Conservation (phyloP, 2,329 filamentous ascomycete species). For the Xylaria sp. region DNA sequence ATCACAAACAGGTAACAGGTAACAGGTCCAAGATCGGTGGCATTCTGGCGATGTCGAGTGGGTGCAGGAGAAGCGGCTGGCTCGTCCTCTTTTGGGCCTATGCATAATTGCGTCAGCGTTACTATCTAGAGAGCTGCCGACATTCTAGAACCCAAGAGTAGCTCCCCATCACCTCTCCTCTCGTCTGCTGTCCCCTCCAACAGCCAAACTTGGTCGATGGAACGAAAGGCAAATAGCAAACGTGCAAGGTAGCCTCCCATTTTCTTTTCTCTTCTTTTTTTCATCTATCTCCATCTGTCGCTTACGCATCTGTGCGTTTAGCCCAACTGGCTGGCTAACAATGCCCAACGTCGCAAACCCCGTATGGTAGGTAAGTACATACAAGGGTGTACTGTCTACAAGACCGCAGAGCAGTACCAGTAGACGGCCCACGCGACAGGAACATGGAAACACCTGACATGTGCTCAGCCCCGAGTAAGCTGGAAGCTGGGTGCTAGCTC, state of each 20-base stretch:
- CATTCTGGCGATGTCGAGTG: not conserved
- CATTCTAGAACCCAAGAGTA: slow-evolving; percentile 10
- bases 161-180: no score
- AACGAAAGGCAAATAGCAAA: not conserved
- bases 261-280: not conserved
- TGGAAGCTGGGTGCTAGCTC: slow-evolving; percentile 10
- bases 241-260: not conserved
- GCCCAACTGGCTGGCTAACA: slow-evolving; percentile 16
- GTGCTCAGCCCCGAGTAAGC: slow-evolving; percentile 31
- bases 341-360: slow-evolving; percentile 20
- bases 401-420: not conserved
- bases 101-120: slow-evolving; percentile 41
- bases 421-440: slow-evolving; percentile 19
- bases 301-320: slow-evolving; percentile 1
- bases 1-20: not conserved
- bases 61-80: slow-evolving; percentile 1
- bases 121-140: slow-evolving; percentile 5
- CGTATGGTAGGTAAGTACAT: not conserved
- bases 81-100: slow-evolving; percentile 12
- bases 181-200: not conserved
- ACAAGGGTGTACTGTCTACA: not conserved
- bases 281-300: not conserved
- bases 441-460: slow-evolving; percentile 17
- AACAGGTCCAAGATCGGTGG: not conserved
- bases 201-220: slow-evolving; percentile 7